These are phyloP conservation scores for Primulina eburnea DNA, from an alignment of 257 asterid species.

Conservation along the genomic window DNA sequence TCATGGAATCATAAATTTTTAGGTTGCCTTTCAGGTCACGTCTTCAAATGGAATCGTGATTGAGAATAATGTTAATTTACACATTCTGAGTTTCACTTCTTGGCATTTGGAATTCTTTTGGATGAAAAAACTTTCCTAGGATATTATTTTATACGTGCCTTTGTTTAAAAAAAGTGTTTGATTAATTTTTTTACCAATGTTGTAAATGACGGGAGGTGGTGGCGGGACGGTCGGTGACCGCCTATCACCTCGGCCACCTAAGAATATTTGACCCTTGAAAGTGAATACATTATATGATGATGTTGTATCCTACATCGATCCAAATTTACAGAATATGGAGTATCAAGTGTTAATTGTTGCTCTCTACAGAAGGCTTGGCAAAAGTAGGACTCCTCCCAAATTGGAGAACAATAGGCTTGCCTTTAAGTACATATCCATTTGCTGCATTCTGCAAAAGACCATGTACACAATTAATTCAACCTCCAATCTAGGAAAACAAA, in stretches of 20 bases:
- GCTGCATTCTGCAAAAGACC: conserved; percentile 61
- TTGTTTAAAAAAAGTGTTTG: not conserved
- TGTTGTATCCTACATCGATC: too few species aligned
- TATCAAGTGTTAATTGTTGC: not conserved
- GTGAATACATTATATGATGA: too few species aligned
- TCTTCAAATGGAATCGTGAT: not conserved
- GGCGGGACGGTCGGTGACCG: too few species aligned
- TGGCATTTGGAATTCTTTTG: not conserved
- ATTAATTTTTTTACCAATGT: too few species aligned
- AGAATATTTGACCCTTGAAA: too few species aligned
- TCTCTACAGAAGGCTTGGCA: conserved; percentile 36
- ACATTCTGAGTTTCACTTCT: not conserved
- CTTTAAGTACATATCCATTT: conserved; percentile 76
- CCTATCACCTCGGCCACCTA: too few species aligned
- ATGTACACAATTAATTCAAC: not conserved
- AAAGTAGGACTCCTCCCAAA: conserved; percentile 68
- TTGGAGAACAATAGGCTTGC: conserved; percentile 87
- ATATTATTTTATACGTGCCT: too few species aligned
- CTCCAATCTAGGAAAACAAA: not conserved
- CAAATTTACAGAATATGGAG: not conserved
- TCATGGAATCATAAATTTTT: not conserved
- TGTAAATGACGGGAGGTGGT: too few species aligned
- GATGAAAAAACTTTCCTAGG: not conserved
- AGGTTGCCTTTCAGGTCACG: not conserved
- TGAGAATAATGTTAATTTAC: too few species aligned